phyloP scores from a whole-genome alignment of 2,329 filamentous ascomycete species.

The Cordyceps javanica region DNA sequence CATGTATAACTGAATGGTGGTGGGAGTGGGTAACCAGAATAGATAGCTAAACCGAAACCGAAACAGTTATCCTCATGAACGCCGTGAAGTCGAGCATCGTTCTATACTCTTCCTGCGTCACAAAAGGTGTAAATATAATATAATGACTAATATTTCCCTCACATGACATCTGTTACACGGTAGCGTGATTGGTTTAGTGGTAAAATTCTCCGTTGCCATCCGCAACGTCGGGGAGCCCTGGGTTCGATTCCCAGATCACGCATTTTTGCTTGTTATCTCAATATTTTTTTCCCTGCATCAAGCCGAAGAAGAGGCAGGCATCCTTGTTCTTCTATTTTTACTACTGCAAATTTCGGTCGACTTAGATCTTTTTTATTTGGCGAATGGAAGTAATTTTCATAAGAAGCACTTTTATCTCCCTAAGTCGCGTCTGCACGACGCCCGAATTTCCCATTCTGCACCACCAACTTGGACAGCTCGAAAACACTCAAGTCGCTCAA shows the following conservation, averaged over 20 bases:
- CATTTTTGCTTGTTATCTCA: conserved; percentile 11
- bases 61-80: no score
- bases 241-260: conserved; percentile 30
- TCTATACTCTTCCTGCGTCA: no score
- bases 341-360: no score
- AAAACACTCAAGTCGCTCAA: conserved; percentile 36
- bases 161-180: conserved; percentile 12
- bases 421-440: neutral
- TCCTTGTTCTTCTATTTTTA: neutral
- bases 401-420: neutral
- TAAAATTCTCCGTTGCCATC: conserved; percentile 31
- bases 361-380: neutral
- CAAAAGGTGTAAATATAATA: no score
- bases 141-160: no score
- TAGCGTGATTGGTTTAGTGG: conserved; percentile 30
- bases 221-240: conserved; percentile 28
- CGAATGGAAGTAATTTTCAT: neutral
- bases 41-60: no score
- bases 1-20: no score
- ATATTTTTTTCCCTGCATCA: no score
- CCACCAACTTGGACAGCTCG: conserved; percentile 32
- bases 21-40: neutral
- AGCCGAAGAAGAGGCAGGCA: no score
- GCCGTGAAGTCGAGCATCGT: no score
- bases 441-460: conserved; percentile 26